Conservation (phyloP, 345 rosid genomes). For the Populus euphratica region DNA sequence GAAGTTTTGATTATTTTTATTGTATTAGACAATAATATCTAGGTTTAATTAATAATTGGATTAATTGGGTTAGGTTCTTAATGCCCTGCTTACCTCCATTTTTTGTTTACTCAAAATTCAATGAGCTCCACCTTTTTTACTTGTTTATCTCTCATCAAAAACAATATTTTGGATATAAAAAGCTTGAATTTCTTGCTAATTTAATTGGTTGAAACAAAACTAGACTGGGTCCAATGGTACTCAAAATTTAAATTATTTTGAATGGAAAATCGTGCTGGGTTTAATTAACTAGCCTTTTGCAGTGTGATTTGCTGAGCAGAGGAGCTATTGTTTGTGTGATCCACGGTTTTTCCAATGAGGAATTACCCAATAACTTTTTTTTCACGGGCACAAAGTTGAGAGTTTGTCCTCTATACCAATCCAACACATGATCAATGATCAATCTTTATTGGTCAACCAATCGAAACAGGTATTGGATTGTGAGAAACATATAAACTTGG, state of each 20-base stretch:
- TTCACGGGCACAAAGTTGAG: background rate
- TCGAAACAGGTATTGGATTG: background rate
- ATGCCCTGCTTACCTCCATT: no score
- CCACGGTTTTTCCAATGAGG: background rate
- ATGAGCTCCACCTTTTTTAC: background rate
- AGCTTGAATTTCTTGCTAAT: background rate
- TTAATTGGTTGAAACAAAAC: background rate
- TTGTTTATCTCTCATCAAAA: background rate
- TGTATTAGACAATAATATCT: background rate
- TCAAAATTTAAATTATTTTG: background rate
- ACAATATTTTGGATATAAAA: background rate
- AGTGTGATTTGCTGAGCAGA: no score
- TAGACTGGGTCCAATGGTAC: background rate
- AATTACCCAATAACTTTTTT: background rate
- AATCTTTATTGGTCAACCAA: background rate
- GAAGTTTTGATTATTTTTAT: background rate
- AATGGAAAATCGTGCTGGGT: background rate
- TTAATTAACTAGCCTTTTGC: background rate
- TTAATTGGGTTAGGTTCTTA: background rate
- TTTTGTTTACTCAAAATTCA: no score
- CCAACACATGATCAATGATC: background rate
- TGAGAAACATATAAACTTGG: background rate
- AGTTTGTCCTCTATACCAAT: background rate
- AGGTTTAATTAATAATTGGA: background rate
- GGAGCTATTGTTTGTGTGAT: background rate